A percentile compares a stretch with the other conserved stretches of the same genome.
phyloP scores from a whole-genome alignment of 768 basidiomycete species.

The Coprinopsis cinerea region DNA sequence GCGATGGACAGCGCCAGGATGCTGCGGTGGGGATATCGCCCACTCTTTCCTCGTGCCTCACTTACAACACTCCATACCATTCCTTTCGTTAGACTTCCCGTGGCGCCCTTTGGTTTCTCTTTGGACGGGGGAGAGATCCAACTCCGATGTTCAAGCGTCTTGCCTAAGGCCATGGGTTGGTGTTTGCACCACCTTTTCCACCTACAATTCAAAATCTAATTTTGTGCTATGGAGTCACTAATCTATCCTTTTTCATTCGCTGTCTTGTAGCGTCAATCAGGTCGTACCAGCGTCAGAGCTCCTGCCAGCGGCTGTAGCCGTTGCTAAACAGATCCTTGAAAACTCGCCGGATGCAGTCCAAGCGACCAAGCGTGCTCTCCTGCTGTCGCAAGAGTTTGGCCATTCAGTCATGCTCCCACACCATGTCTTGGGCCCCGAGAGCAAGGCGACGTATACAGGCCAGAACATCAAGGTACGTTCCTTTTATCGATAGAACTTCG shows the following conservation, averaged over 20 bases:
- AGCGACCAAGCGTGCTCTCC: constrained; percentile 64
- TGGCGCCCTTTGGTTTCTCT: no score
- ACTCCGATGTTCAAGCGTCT: no score
- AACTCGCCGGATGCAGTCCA: constrained; percentile 82
- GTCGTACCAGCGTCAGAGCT: constrained; percentile 55
- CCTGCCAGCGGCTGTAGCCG: constrained; percentile 51
- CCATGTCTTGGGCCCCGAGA: constrained; percentile 41
- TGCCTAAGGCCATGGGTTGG: no score
- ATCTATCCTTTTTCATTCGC: constrained; percentile 5
- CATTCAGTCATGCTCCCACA: constrained; percentile 44
- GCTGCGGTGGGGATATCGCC: no score
- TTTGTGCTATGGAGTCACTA: no score
- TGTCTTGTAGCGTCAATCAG: constrained; percentile 53
- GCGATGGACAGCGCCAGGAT: no score
- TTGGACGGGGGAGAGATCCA: no score
- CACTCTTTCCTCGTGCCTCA: no score
- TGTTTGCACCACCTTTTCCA: not conserved
- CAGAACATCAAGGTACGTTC: constrained; percentile 61
- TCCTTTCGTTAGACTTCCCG: no score
- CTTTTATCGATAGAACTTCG: not conserved
- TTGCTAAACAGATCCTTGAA: constrained; percentile 51
- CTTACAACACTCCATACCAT: no score
- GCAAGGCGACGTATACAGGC: constrained; percentile 50
- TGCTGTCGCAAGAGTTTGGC: constrained; percentile 48
- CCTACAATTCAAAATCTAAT: no score